Base-by-base conservation (phyloP, 2,329 filamentous ascomycete genomes). In the Trichoderma sp. region DNA sequence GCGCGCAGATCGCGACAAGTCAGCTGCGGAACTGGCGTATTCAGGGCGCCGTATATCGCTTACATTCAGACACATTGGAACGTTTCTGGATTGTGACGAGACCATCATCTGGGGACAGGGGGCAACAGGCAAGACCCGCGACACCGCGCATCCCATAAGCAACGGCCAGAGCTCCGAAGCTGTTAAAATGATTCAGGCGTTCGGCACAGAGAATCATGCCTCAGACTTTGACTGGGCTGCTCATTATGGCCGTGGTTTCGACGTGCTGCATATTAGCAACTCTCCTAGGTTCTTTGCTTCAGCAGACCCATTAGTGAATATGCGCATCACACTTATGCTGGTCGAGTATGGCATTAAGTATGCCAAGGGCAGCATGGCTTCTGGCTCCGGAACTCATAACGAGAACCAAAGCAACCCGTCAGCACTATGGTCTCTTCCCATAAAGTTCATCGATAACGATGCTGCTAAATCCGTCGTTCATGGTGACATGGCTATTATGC, bases 61-160 rank as follows among this genome's bases (percentile, higher is more conserved):
- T 43, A 99, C 96, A 0, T 98, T 99, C 77, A 87, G 96, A 55
- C 85, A 88, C 28, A 97, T 99, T 72, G 93, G 89, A 2, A 99
- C 96, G 0, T 98, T 93, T 76, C 80, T 97, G 55, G 84, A 90
- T 73, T 81, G 83, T 4, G 83, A 87, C n/a, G 84, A 86, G 49
- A 83, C 83, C 34, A 81, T 81, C 3, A 97, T 99, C 66, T 98
- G 94, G 95, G 96, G 96, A 16, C 94, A 97, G 79, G 96, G 96
- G 3, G 95, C 94, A 0, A 88, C 86, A 0, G 83, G 82, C 7
- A 97, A 97, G 80, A 83, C 82, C 0, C 83, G 83, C 28, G 83
- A 83, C 0, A 80, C 83, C 0, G 93, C 94, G 0, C 81, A 82
- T 0, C 74, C 82, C 0, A 89, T 96, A 13, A 79, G 93, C 67